These are phyloP conservation scores for Epichloe festucae DNA, from an alignment of 2,329 filamentous ascomycete species.

Conservation along the genomic window DNA sequence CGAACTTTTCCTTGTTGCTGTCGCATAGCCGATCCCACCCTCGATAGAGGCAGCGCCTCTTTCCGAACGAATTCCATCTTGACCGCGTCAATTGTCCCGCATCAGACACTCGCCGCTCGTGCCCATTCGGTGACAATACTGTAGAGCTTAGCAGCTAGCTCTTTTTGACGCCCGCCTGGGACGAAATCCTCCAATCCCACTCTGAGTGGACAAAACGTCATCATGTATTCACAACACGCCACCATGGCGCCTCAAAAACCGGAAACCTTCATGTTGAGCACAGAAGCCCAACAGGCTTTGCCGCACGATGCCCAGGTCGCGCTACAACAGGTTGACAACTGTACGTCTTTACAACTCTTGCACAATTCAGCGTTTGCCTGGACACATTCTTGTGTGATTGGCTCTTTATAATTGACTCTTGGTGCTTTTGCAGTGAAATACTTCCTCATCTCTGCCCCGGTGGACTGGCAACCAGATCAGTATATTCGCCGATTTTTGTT, in stretches of 20 bases:
- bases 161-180: not conserved
- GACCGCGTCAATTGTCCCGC: not conserved
- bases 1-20: slow-evolving; percentile 22
- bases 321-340: slow-evolving; percentile 93
- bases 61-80: slow-evolving; percentile 5
- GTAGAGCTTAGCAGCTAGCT: not conserved
- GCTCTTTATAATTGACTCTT: not conserved
- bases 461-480: slow-evolving; percentile 94
- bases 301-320: slow-evolving; percentile 95
- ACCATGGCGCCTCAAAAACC: slow-evolving; percentile 91
- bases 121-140: not conserved
- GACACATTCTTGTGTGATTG: not conserved
- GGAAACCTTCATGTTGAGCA: slow-evolving; percentile 97
- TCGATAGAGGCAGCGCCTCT: slow-evolving; percentile 22
- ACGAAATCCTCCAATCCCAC: not conserved
- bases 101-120: not conserved
- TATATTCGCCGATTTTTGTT: slow-evolving; percentile 92
- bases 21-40: slow-evolving; percentile 5
- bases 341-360: slow-evolving; percentile 39
- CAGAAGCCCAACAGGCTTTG: slow-evolving; percentile 89
- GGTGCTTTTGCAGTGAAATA: slow-evolving; percentile 65
- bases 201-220: slow-evolving; percentile 15
- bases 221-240: slow-evolving; percentile 73
- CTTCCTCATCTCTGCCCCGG: slow-evolving; percentile 95
- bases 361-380: not conserved